Base-by-base conservation (phyloP, 2,329 filamentous ascomycete genomes). In the Colletotrichum eleusines region DNA sequence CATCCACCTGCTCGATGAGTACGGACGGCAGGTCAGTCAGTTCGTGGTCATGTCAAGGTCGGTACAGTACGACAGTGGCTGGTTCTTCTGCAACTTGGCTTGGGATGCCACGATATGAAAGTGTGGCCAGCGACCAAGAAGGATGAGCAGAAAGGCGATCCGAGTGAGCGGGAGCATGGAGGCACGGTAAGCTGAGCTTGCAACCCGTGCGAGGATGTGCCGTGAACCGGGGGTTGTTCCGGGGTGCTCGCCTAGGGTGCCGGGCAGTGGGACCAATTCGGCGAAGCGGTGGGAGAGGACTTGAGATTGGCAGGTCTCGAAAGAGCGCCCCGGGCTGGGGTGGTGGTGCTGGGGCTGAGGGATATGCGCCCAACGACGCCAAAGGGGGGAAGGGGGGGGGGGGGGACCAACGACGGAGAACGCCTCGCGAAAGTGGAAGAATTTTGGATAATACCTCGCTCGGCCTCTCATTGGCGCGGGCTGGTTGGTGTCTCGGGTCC, bases 371-470 rank as follows among this genome's bases (percentile, higher is more conserved):
- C 67, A 72, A 62, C 66, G 38, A 53, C 23, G 40, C 44, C 54
- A 61, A n/a, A 42, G 23, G 12, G 44, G 40, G 40, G 8, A 18
- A 33, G 40, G 44, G n/a, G n/a, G n/a, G n/a, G n/a, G n/a, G n/a
- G n/a, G n/a, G n/a, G n/a, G n/a, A 5, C 46, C 40, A n/a, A 16
- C 23, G 23, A 50, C 23, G 23, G 48, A 69, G 61, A 69, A 66
- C 54, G 60, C 66, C 70, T 71, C 68, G 70, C 33, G 58, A 14
- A 63, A 72, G 33, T 72, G 69, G 65, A 69, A 69, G 48, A 55
- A 66, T 38, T 53, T 48, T n/a, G n/a, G 42, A 40, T 20, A 40
- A 60, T 61, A 66, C 63, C 50, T n/a, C n/a, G n/a, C n/a, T 70
- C 40, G 31, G 50, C 55, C 28, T 53, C 5, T 33, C 3, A 23